phyloP scores from a whole-genome alignment of 495 filamentous ascomycete species.

The Trichocladium uniseriatum region DNA sequence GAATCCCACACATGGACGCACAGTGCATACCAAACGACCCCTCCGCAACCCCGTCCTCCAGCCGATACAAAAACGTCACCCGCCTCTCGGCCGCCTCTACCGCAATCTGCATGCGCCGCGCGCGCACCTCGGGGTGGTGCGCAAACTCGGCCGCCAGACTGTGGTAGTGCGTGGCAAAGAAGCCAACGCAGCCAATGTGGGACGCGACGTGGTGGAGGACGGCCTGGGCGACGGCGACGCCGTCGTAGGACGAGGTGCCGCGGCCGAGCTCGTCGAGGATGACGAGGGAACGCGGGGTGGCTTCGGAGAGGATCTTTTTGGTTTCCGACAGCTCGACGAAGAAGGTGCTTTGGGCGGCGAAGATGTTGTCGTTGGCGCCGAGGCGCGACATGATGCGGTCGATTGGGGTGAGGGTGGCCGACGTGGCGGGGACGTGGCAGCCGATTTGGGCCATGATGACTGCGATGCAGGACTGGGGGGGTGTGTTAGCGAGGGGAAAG shows the following conservation, averaged over 20 bases:
- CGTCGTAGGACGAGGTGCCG: conserved; percentile 89
- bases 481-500: conserved; percentile 9
- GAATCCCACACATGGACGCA: conserved; percentile 94
- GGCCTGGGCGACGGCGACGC: conserved; percentile 91
- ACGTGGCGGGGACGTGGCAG: conserved; percentile 78
- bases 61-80: conserved; percentile 90
- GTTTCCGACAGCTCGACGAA: conserved; percentile 97
- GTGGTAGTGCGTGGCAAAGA: conserved; percentile 98
- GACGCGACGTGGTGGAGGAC: conserved; percentile 92
- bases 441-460: conserved; percentile 99
- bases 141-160: conserved; percentile 85
- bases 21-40: conserved; percentile 99
- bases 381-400: conserved; percentile 99
- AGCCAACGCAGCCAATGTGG: conserved; percentile 86
- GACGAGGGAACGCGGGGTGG: conserved; percentile 87
- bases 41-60: conserved; percentile 92
- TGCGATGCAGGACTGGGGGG: conserved; percentile 62
- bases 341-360: conserved; percentile 95
- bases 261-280: conserved; percentile 97
- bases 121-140: conserved; percentile 73
- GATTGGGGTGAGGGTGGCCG: conserved; percentile 79
- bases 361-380: conserved; percentile 98
- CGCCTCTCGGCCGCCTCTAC: conserved; percentile 77
- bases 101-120: conserved; percentile 84
- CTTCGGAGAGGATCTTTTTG: conserved; percentile 95